These are phyloP conservation scores for Draba incana DNA, from an alignment of 345 rosid genomes.

Conservation along the genomic window DNA sequence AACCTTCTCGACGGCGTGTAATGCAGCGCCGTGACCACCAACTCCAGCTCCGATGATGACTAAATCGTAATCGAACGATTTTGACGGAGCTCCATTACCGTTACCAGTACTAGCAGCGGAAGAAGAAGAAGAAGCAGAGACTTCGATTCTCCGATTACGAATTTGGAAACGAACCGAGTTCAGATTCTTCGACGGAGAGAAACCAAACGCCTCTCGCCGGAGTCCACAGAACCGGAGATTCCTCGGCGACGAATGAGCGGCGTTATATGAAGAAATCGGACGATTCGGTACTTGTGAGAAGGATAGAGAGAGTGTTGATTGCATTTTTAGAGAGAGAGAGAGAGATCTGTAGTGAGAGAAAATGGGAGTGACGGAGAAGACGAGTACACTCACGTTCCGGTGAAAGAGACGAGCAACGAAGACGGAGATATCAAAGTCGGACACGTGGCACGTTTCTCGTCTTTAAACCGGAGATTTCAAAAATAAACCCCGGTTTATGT, in stretches of 20 bases:
- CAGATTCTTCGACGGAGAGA: conserved; percentile 27
- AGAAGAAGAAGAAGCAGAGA: conserved; percentile 24
- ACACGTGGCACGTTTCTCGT: conserved; percentile 39
- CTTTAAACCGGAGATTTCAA: conserved; percentile 19
- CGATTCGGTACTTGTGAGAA: conserved; percentile 51
- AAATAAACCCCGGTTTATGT: not conserved
- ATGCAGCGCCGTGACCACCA: conserved; percentile 98
- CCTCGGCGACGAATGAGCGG: conserved; percentile 44
- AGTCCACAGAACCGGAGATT: conserved; percentile 83
- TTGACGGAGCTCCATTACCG: conserved; percentile 61
- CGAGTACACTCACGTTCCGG: conserved; percentile 18
- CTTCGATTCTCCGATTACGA: conserved; percentile 26
- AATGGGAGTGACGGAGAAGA: conserved; percentile 40
- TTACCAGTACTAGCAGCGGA: conserved; percentile 6
- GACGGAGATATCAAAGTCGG: conserved; percentile 65
- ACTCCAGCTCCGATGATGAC: conserved; percentile 93
- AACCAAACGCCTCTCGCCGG: conserved; percentile 59
- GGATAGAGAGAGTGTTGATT: conserved; percentile 58
- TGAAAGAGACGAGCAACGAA: conserved; percentile 14
- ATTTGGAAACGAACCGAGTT: conserved; percentile 33
- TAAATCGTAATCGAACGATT: conserved; percentile 86
- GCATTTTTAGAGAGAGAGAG: conserved; percentile 54
- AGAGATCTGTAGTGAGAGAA: conserved; percentile 2
- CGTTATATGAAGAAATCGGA: conserved; percentile 37
- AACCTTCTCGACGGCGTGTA: conserved; percentile 86